Evolutionary conservation across 2,329 filamentous ascomycete genomes (phyloP).

Genomic region (Sordariomycetes sp.): DNA sequence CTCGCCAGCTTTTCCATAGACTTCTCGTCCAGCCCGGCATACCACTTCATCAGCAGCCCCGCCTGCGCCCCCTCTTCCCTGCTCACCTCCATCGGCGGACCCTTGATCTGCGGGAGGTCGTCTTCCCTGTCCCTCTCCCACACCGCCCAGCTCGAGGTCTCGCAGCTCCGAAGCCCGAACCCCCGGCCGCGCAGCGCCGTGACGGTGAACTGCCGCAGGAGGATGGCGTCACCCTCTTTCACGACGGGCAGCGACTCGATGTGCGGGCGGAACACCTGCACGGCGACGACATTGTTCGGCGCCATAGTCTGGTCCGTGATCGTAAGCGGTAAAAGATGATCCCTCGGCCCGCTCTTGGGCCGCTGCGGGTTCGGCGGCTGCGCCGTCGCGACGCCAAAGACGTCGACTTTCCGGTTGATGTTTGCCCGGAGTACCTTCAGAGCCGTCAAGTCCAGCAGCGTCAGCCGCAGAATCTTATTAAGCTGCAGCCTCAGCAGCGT

Average conservation of each 20-base stretch:
- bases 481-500: conserved; percentile 13
- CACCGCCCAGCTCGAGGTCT: conserved; percentile 47
- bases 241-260: conserved; percentile 41
- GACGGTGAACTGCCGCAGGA: conserved; percentile 43
- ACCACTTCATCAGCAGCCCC: conserved; percentile 33
- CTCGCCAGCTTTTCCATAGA: conserved; percentile 32
- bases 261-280: conserved; percentile 45
- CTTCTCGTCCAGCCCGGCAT: conserved; percentile 29
- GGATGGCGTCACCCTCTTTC: conserved; percentile 40
- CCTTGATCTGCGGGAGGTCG: conserved; percentile 37
- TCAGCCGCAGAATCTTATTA: conserved; percentile 28
- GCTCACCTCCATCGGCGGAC: conserved; percentile 44
- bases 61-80: conserved; percentile 35
- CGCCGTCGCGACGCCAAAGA: conserved; percentile 40
- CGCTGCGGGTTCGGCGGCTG: conserved; percentile 35
- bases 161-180: conserved; percentile 40
- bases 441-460: conserved; percentile 36
- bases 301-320: conserved; percentile 42
- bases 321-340: conserved; percentile 45
- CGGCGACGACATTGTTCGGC: conserved; percentile 34
- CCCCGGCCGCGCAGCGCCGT: conserved; percentile 38
- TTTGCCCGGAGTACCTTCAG: conserved; percentile 38
- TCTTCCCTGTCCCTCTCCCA: conserved; percentile 31
- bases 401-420: conserved; percentile 33
- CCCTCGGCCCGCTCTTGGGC: conserved; percentile 42